Evolutionary conservation across 768 basidiomycete species (phyloP), one percentile per base, ranked within the genome.

Genomic region (Chalciporus sphaerocephalus): DNA sequence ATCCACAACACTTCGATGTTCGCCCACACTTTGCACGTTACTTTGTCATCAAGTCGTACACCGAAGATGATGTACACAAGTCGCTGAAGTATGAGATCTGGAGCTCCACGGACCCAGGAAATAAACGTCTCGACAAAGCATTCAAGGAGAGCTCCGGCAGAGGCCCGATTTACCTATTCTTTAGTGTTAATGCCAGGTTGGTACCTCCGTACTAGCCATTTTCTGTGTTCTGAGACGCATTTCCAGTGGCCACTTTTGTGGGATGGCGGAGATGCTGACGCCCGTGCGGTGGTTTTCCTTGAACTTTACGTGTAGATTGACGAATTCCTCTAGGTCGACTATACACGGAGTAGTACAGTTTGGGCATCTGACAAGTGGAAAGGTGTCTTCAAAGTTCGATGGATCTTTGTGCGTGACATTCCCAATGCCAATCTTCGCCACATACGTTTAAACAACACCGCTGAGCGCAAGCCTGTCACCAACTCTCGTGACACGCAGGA

Each of bases 361-460:
- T 99, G 96, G 96, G 94, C 94, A 1, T 94, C 94, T 25, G 94
- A 98, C 69, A 99, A 99, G 65, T 99, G 96, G 96, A 98, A 99
- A 67, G 96, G 96, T 18, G 92, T 98, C 42, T 96, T 99, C 75
- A 95, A 94, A 70, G 92, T 99, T 20, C 80, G 86, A 46, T 98
- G 96, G 96, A 84, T 98, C 52, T 98, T 92, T 62, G 93, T 99
- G 46, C 84, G 92, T 46, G 95, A 97, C 61, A 92, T 92, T 40
- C 92, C 92, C 20, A 94, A 94, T 58, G 80, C 88, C 52, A 88
- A 84, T 42, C 68, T 96, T 38, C 76, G 92, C 38, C 92, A 95
- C 65, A 94, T 96, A 61, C 84, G 89, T 52, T 69, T 94, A 39
- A 86, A 85, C 64, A 98, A 99, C 68, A 98, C 95, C 5, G 92